A percentile compares a stretch with the other conserved stretches of the same genome.
phyloP scores from a whole-genome alignment of 176 grass and related monocot genomes.

The Chrysopogon serrulatus region DNA sequence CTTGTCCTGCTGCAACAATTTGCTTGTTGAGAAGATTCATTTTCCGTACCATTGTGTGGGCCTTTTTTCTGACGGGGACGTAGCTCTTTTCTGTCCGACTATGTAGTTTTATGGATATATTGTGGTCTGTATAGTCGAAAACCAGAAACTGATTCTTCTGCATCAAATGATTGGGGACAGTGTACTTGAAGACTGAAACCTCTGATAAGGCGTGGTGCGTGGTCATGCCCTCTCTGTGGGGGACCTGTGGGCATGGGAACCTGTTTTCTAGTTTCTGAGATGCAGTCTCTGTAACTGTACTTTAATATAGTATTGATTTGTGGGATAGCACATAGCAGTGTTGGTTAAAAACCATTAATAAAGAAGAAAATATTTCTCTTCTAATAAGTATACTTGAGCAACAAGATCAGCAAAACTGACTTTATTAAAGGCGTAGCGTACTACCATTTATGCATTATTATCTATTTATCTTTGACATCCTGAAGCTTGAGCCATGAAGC shows the following conservation, averaged over 20 bases:
- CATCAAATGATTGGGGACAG: conserved; percentile 45
- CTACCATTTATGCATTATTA: neutral
- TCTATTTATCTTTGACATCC: neutral
- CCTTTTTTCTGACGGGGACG: conserved; percentile 22
- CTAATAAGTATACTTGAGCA: neutral
- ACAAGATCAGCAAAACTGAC: neutral
- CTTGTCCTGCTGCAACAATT: neutral
- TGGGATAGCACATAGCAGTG: neutral
- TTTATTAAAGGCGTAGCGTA: neutral
- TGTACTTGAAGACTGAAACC: conserved; percentile 34
- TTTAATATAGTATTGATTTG: conserved; percentile 1
- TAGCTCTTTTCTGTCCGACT: conserved; percentile 15
- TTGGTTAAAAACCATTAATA: neutral
- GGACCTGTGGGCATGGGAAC: conserved; percentile 19
- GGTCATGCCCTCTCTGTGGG: neutral
- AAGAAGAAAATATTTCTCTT: neutral
- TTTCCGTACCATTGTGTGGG: conserved; percentile 28
- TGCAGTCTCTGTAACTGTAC: conserved; percentile 15
- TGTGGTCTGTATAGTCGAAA: neutral
- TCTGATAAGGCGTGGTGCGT: no score
- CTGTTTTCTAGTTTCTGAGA: conserved; percentile 17
- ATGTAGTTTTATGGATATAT: conserved; percentile 12
- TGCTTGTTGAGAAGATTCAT: neutral
- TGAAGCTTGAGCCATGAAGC: neutral
- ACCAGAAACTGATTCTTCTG: conserved; percentile 6